These are phyloP conservation scores for Priceomyces castillae DNA, from an alignment of 805 yeast species.

Conservation along the genomic window DNA sequence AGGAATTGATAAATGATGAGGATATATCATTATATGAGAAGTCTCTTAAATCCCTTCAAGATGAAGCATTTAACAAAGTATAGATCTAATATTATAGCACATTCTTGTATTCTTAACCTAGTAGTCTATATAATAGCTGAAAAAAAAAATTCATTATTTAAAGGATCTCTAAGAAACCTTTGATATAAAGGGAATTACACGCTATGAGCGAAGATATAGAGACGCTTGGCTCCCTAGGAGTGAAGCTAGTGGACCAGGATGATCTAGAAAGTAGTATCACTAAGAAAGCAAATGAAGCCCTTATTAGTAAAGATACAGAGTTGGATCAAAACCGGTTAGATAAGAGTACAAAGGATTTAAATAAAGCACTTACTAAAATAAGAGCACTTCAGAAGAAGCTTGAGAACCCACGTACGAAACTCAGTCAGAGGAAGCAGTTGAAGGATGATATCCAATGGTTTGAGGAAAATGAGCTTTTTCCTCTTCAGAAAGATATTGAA, in stretches of 20 bases:
- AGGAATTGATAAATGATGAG: conserved; percentile 18
- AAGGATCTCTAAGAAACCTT: not conserved
- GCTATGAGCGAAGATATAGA: conserved; percentile 5
- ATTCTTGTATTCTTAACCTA: too few species aligned
- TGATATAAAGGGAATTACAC: too few species aligned
- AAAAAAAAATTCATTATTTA: not conserved
- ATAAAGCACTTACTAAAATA: conserved; percentile 43
- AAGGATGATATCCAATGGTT: conserved; percentile 54
- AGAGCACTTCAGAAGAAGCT: conserved; percentile 47
- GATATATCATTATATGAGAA: conserved; percentile 25
- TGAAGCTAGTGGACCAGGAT: conserved; percentile 72
- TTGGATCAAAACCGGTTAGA: conserved; percentile 73
- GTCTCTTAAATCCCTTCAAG: too few species aligned
- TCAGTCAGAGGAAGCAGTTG: conserved; percentile 59
- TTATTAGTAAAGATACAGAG: conserved; percentile 63
- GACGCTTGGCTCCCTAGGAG: conserved; percentile 23
- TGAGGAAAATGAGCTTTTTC: conserved; percentile 48
- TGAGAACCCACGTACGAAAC: conserved; percentile 52
- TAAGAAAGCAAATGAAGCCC: conserved; percentile 59
- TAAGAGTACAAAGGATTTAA: conserved; percentile 53
- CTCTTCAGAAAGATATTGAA: conserved; percentile 55
- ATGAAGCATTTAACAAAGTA: not conserved
- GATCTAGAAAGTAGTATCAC: conserved; percentile 75
- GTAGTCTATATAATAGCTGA: too few species aligned
- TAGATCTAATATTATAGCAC: not conserved